Evolutionary conservation across 2,329 filamentous ascomycete species (phyloP).

Genomic region (Plectosphaerella plurivora): DNA sequence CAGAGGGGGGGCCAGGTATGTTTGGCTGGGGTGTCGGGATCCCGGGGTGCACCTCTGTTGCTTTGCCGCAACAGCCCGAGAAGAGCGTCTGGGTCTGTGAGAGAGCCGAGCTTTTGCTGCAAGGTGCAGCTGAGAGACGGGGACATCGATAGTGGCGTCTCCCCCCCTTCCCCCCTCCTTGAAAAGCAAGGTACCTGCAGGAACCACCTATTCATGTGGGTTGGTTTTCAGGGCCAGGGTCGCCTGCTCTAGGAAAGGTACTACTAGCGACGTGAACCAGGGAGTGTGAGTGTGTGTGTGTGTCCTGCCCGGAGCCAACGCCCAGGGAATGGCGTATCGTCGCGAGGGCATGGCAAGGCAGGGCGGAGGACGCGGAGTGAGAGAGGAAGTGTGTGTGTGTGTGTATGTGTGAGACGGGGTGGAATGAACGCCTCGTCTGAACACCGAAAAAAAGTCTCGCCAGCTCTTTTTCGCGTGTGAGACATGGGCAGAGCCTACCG

Average conservation of each 20-base stretch:
- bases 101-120: background rate
- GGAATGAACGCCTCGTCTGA: conserved; percentile 2
- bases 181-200: conserved; percentile 15
- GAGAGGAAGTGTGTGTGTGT: background rate
- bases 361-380: background rate
- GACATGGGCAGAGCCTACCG: conserved; percentile 4
- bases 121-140: background rate
- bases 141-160: background rate
- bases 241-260: background rate
- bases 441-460: conserved; percentile 3
- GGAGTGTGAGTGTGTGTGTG: background rate
- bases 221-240: background rate
- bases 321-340: background rate
- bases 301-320: background rate
- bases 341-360: background rate
- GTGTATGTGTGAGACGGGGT: background rate
- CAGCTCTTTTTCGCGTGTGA: conserved; percentile 1
- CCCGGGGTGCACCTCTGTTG: conserved; percentile 6
- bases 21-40: background rate
- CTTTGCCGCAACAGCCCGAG: background rate
- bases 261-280: background rate
- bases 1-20: background rate
- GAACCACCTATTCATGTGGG: conserved; percentile 7
- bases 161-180: background rate
- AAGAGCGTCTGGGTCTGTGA: background rate